These are phyloP conservation scores for Candida loeiensis DNA, from an alignment of 805 yeast species.

Conservation along the genomic window DNA sequence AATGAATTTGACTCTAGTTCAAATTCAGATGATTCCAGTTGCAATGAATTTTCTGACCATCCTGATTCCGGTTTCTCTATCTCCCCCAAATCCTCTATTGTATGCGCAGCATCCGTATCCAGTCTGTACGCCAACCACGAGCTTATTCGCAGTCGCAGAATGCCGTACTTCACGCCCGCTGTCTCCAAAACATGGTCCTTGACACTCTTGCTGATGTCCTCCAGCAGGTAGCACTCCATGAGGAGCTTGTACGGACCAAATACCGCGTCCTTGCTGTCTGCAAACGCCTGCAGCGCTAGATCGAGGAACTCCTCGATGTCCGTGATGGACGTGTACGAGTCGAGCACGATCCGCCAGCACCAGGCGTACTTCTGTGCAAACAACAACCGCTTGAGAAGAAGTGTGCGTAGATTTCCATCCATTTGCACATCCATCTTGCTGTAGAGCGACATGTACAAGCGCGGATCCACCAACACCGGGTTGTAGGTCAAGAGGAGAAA, in stretches of 20 bases:
- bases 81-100: background rate
- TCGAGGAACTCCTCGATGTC: conserved; percentile 39
- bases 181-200: conserved; percentile 15
- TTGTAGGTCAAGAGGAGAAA: conserved; percentile 27
- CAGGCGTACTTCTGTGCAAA: conserved; percentile 28
- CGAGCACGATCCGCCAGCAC: conserved; percentile 29
- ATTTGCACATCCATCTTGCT: conserved; percentile 16
- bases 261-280: conserved; percentile 15
- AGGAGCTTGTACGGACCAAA: conserved; percentile 29
- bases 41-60: too few relatives aligned
- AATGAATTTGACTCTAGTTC: too few relatives aligned
- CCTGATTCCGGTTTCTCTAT: too few relatives aligned
- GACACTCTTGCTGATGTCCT: conserved; percentile 8
- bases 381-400: conserved; percentile 26
- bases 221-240: conserved; percentile 12
- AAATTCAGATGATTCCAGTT: too few relatives aligned
- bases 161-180: conserved; percentile 10
- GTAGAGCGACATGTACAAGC: conserved; percentile 21
- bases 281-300: conserved; percentile 18
- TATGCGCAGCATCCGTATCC: conserved; percentile 4
- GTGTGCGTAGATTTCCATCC: conserved; percentile 17
- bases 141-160: conserved; percentile 6
- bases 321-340: conserved; percentile 25
- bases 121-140: conserved; percentile 4
- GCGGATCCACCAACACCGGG: conserved; percentile 31